Evolutionary conservation across 352 stramenopile species (phyloP).

Genomic region (Thalassiosira livingstoniorum): DNA sequence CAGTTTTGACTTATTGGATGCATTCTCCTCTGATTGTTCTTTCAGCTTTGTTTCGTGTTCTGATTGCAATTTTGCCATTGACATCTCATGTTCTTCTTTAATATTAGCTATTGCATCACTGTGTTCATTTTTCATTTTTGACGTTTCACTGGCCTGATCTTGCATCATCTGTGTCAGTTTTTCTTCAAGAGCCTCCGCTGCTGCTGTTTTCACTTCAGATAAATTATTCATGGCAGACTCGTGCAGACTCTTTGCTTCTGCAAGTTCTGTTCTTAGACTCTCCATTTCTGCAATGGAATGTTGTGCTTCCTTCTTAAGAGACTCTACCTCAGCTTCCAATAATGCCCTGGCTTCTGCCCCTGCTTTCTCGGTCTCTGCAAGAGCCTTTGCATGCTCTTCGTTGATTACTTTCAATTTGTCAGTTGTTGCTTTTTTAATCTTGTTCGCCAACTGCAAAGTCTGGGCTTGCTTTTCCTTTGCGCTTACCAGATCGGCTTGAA

Average conservation of each 20-base stretch:
- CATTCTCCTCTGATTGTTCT: constrained; percentile 48
- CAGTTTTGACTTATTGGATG: constrained; percentile 53
- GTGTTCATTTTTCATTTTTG: constrained; percentile 46
- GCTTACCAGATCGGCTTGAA: constrained; percentile 49
- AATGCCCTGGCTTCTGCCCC: constrained; percentile 24
- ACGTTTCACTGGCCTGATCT: constrained; percentile 44
- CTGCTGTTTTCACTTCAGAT: constrained; percentile 32
- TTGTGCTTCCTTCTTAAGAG: constrained; percentile 20
- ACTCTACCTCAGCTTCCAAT: constrained; percentile 42
- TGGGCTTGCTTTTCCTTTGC: constrained; percentile 56
- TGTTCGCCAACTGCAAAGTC: constrained; percentile 57
- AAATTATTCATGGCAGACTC: constrained; percentile 6
- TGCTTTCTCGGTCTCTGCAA: constrained; percentile 40
- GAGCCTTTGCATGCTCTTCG: constrained; percentile 48
- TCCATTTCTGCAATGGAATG: constrained; percentile 34
- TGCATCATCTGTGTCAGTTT: constrained; percentile 43
- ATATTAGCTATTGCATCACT: constrained; percentile 39
- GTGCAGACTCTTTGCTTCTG: constrained; percentile 16
- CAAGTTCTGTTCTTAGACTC: constrained; percentile 35
- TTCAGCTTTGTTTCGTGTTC: constrained; percentile 43
- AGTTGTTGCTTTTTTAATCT: constrained; percentile 60
- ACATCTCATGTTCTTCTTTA: constrained; percentile 36
- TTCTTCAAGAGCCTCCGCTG: constrained; percentile 41
- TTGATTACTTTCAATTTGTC: constrained; percentile 61
- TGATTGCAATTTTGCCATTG: constrained; percentile 36